Base-by-base conservation (phyloP, 352 stramenopile genomes). In the Pythium aquatile region DNA sequence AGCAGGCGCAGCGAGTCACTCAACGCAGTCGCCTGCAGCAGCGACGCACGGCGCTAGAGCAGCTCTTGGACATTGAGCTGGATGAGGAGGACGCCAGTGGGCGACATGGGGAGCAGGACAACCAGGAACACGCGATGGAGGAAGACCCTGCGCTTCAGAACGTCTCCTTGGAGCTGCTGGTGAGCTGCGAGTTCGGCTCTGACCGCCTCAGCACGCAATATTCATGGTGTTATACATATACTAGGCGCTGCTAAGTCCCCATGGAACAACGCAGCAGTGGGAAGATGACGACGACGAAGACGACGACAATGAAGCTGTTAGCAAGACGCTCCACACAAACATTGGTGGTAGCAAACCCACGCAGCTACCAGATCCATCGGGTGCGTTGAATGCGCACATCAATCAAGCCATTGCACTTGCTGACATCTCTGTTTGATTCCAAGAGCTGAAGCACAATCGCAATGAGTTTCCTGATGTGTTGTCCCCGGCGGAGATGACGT, bases 171-270 rank as follows among this genome's bases (percentile, higher is more conserved):
- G 82, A 91, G 63, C 61, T 88, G 20, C 58, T 91, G 68, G 81
- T 90, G 65, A 26, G 70, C 14, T 24, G 20, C 20, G 20, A 24
- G 20, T 24, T 24, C 20, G 20, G 20, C 20, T 24, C 20, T 24
- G 20, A 24, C 20, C 20, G 20, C 20, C 20, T 24, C 20, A 24
- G 20, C 20, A 24, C 20, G 20, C 20, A 24, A 24, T 24, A 24
- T 1, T 24, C 20, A 24, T 24, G 20, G 20, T 24, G 20, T 24
- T 24, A 24, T 24, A 24, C 20, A 24, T 24, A 14, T 35, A 37
- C 9, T 53, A 92, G 83, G 84, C 84, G 7, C 55, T 93, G 20
- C 82, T 91, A 59, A 93, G 84, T 55, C 84, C 84, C 5, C 84
- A 91, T 28, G 84, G 80, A 0, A 75, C 72, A 44, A 76, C 69